Evolutionary conservation across 2,329 filamentous ascomycete species (phyloP), one percentile per base, ranked within the genome.

Genomic region (Bipolaris victoriae): DNA sequence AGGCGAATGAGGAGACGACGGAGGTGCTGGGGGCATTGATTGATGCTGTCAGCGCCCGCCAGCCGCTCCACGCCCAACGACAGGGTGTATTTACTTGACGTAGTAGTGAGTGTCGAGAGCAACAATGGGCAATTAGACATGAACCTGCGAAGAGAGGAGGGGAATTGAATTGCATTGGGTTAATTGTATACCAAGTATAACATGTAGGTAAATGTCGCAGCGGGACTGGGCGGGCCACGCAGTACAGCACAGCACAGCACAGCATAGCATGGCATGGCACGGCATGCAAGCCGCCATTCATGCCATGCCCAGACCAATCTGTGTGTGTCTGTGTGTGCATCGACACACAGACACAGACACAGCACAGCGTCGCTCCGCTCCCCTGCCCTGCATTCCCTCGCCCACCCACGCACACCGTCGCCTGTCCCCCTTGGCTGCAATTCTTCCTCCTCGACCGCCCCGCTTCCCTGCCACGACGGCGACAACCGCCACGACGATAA

Each of bases 301-400:
- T 20, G 20, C 20, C 20, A 20, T 20, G 20, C 2, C 20, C 20
- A 20, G 20, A 1, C 20, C 20, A 3, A 20, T 20, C 2, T 20
- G 20, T 20, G 20, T 20, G 20, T 20, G 20, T 20, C 20, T 20
- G 20, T 20, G 20, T 20, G 20, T 20, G 20, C 20, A 20, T 20
- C 20, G 20, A 20, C 20, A 20, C 20, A 20, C 20, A 20, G 20
- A 20, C 20, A 20, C 20, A 20, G 20, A 20, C 20, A 20, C 20
- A 20, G 20, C 20, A 20, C 20, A 20, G 20, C 20, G 20, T 20
- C 2, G 20, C 20, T 20, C 20, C 20, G 20, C 20, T 20, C 20
- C 20, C 64, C 64, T 66, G 62, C 63, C 61, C 52, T 45, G 43
- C 43, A 29, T 29, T 31, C 58, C 55, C 65, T 57, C 51, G 54